These are phyloP conservation scores for Boletus subcaerulescens DNA, from an alignment of 768 basidiomycete genomes.

Conservation along the genomic window DNA sequence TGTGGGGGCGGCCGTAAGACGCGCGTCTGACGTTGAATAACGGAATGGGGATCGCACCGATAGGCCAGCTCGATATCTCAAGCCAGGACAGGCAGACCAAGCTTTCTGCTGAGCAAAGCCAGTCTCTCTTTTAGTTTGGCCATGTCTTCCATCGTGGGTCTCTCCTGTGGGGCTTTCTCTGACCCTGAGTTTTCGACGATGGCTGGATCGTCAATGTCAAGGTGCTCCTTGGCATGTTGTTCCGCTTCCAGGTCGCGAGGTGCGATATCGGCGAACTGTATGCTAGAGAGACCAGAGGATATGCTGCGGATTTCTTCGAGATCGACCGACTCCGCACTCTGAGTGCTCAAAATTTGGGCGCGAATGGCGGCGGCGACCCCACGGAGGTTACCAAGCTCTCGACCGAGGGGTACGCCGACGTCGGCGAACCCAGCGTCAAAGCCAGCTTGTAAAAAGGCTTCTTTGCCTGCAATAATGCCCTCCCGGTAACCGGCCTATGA, in stretches of 20 bases:
- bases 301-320: slow-evolving; percentile 52
- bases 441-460: slow-evolving; percentile 80
- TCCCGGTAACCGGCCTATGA: slow-evolving; percentile 90
- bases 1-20: not conserved
- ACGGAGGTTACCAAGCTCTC: slow-evolving; percentile 72
- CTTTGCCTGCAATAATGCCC: slow-evolving; percentile 91
- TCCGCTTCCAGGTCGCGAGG: slow-evolving; percentile 78
- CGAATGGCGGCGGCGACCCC: slow-evolving; percentile 67
- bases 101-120: slow-evolving; percentile 25
- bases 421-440: slow-evolving; percentile 84
- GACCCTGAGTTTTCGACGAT: slow-evolving; percentile 33
- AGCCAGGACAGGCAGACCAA: slow-evolving; percentile 30
- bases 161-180: slow-evolving; percentile 14
- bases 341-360: slow-evolving; percentile 45
- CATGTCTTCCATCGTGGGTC: slow-evolving; percentile 41
- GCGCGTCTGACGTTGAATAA: not conserved
- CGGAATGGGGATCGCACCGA: not conserved
- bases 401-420: slow-evolving; percentile 71
- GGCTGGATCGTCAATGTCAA: slow-evolving; percentile 36
- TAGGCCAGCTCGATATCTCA: not conserved
- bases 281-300: slow-evolving; percentile 47
- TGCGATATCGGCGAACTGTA: slow-evolving; percentile 70
- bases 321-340: slow-evolving; percentile 3
- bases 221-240: slow-evolving; percentile 68
- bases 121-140: slow-evolving; percentile 37